Conservation (phyloP, 2,329 filamentous ascomycete genomes). For the Monilinia laxa region DNA sequence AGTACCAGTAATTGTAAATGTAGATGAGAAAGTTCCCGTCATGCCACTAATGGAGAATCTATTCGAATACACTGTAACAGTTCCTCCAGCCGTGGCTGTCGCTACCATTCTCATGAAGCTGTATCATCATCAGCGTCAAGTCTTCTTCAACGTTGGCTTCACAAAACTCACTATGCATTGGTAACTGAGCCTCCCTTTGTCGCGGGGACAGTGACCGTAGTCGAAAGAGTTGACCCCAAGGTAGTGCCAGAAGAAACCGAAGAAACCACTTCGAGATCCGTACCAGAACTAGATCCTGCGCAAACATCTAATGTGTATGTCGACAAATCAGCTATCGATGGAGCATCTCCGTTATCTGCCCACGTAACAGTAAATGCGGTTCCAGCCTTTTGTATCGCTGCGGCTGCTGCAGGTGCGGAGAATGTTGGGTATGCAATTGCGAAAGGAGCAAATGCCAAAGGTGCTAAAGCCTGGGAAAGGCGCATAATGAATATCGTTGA, state of each 20-base stretch:
- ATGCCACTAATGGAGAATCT: constrained; percentile 66
- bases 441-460: constrained; percentile 31
- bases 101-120: constrained; percentile 62
- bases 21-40: constrained; percentile 55
- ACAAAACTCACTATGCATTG: constrained; percentile 41
- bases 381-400: constrained; percentile 50
- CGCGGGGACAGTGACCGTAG: constrained; percentile 35
- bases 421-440: constrained; percentile 46
- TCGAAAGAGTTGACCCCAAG: constrained; percentile 4
- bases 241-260: neutral
- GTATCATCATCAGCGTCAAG: constrained; percentile 24
- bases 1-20: constrained; percentile 42
- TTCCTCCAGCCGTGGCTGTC: constrained; percentile 52
- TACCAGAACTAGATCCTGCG: constrained; percentile 56
- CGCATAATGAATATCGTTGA: constrained; percentile 30
- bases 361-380: constrained; percentile 54
- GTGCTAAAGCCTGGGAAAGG: constrained; percentile 27
- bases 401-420: constrained; percentile 51
- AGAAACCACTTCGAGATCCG: constrained; percentile 17
- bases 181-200: constrained; percentile 33
- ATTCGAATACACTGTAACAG: constrained; percentile 57
- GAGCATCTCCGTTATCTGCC: constrained; percentile 54
- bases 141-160: neutral
- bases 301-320: constrained; percentile 60
- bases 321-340: constrained; percentile 50